These are phyloP conservation scores for Crithidia mellificae DNA, from an alignment of 208 protist species.

Conservation along the genomic window DNA sequence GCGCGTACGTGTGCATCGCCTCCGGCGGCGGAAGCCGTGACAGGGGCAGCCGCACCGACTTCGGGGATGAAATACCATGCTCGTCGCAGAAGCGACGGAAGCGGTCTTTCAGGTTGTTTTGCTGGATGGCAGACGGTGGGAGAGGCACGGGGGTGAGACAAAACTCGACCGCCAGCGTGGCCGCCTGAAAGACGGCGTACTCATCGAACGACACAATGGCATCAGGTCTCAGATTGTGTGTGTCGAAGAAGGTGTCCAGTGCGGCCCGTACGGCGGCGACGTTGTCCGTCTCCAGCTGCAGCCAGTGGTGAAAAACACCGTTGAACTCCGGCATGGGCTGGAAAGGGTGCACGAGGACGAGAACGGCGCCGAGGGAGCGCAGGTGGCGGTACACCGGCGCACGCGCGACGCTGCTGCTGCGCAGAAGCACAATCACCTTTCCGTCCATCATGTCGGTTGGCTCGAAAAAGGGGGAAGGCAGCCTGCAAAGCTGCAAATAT, in stretches of 20 bases:
- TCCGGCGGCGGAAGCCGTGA: neutral
- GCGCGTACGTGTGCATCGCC: neutral
- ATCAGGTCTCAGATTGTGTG: slow-evolving; percentile 29
- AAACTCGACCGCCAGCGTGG: slow-evolving; percentile 38
- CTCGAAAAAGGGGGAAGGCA: too few relatives aligned
- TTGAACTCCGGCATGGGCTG: slow-evolving; percentile 37
- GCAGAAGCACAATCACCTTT: slow-evolving; percentile 66
- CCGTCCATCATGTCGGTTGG: slow-evolving; percentile 40
- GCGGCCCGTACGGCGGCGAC: slow-evolving; percentile 31
- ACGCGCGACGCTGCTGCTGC: slow-evolving; percentile 69
- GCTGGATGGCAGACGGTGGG: slow-evolving; percentile 41
- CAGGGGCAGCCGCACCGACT: slow-evolving; percentile 18
- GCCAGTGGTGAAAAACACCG: slow-evolving; percentile 53
- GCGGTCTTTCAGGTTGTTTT: slow-evolving; percentile 57
- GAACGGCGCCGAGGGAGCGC: slow-evolving; percentile 33
- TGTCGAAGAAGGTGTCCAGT: slow-evolving; percentile 34
- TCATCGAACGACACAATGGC: slow-evolving; percentile 86
- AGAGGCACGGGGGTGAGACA: slow-evolving; percentile 49
- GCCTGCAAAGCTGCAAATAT: neutral
- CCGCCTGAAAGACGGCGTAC: slow-evolving; percentile 76
- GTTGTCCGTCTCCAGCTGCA: slow-evolving; percentile 59
- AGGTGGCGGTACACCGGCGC: slow-evolving; percentile 67
- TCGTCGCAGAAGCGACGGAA: slow-evolving; percentile 55
- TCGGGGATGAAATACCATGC: slow-evolving; percentile 45
- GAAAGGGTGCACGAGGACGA: slow-evolving; percentile 62